Evolutionary conservation across 2,329 filamentous ascomycete species (phyloP).

Genomic region (Cryoendolithus antarcticus): DNA sequence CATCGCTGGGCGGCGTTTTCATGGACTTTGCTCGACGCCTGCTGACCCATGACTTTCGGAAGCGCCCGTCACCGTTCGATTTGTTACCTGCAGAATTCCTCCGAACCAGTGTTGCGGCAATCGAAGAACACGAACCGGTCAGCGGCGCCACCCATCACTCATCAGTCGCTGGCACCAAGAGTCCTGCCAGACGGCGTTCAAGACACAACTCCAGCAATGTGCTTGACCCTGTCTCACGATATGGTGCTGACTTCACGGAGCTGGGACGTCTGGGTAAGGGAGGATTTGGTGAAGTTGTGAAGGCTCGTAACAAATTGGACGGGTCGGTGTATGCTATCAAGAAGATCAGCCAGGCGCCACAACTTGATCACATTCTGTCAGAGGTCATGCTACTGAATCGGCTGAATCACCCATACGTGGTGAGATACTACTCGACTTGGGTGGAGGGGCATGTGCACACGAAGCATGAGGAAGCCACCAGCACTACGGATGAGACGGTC

Average conservation of each 20-base stretch:
- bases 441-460: conserved; percentile 43
- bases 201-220: conserved; percentile 20
- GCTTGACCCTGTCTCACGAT: conserved; percentile 48
- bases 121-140: background rate
- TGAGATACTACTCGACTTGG: conserved; percentile 94
- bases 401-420: conserved; percentile 76
- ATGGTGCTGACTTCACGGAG: conserved; percentile 81
- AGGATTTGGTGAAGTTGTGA: conserved; percentile 91
- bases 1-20: conserved; percentile 61
- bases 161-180: conserved; percentile 9
- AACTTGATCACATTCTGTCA: conserved; percentile 67
- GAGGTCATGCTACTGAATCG: conserved; percentile 84
- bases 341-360: conserved; percentile 68
- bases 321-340: conserved; percentile 93
- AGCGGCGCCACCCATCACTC: background rate
- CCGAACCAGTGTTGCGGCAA: conserved; percentile 32
- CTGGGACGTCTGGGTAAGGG: conserved; percentile 81
- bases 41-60: conserved; percentile 74
- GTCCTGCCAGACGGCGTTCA: conserved; percentile 17
- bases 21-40: conserved; percentile 72
- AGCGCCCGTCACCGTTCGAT: conserved; percentile 71
- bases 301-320: conserved; percentile 87
- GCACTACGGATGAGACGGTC: conserved; percentile 8
- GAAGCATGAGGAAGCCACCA: conserved; percentile 33
- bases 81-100: conserved; percentile 47